A percentile compares a stretch with the other conserved stretches of the same genome.
Conservation (phyloP, 768 basidiomycete genomes). For the Russula earlei region DNA sequence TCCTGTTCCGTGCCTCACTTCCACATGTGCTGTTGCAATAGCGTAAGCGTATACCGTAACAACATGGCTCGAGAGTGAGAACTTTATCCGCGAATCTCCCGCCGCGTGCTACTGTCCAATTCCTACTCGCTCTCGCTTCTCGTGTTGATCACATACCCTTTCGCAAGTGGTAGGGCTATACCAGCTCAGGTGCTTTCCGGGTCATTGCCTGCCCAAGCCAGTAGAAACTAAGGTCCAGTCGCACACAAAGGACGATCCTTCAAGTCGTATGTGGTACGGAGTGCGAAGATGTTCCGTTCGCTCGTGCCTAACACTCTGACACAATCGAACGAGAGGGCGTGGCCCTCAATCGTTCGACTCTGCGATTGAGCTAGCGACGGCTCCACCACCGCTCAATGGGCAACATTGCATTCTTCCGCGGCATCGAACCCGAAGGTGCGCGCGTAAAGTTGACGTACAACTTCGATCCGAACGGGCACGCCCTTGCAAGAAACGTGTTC, state of each 20-base stretch:
- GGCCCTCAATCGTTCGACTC: constrained; percentile 34
- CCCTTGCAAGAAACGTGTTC: not conserved
- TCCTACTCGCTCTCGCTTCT: too few relatives aligned
- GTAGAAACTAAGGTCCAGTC: not conserved
- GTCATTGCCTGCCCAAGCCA: not conserved
- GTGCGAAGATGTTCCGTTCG: constrained; percentile 42
- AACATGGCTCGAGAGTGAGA: too few relatives aligned
- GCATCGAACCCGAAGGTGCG: constrained; percentile 39
- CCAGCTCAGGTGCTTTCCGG: constrained; percentile 33
- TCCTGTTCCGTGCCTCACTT: too few relatives aligned
- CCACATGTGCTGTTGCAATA: too few relatives aligned
- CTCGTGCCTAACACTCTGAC: constrained; percentile 44
- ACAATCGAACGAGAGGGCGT: constrained; percentile 39
- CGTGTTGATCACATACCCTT: too few relatives aligned
- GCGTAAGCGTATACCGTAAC: too few relatives aligned
- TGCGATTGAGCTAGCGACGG: constrained; percentile 20
- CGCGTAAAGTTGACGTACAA: constrained; percentile 39
- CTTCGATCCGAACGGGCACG: constrained; percentile 23
- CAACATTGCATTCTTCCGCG: constrained; percentile 37
- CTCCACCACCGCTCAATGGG: constrained; percentile 22
- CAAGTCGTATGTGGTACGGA: constrained; percentile 39
- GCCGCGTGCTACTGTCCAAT: too few relatives aligned
- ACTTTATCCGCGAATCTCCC: too few relatives aligned
- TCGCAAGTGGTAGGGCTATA: constrained; percentile 30
- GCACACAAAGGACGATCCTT: constrained; percentile 40